Base-by-base conservation (phyloP, 441 rosid genomes). In the Brassica hybrid region DNA sequence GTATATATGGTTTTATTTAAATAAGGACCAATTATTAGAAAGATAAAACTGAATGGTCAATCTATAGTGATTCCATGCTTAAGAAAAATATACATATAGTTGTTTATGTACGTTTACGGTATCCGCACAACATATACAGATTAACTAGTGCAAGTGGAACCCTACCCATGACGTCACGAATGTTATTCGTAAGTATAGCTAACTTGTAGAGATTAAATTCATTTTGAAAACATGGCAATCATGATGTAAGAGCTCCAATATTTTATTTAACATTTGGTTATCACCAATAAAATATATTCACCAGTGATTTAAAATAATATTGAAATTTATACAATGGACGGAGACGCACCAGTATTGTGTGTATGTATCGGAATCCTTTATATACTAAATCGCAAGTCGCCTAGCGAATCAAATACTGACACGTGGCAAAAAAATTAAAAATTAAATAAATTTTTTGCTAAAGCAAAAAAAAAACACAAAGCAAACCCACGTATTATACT, bases 191-290 rank as follows among this genome's bases (percentile, higher is more conserved):
- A 52, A 56, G 74, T 73, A 30, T 30, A 18, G 75, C 21, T 52
- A 52, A 6, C 82, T 79, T 79, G 82, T 63, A 68, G 56, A 62
- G 27, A 61, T 54, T 62, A 74, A 79, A 68, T 54, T 73, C 78
- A 68, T 69, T 50, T 60, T 23, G 5, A 23, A 65, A 2, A 56
- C 0, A 6, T 4, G n/a, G 11, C 73, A 68, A 61, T 36, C 27
- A 62, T 34, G 56, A 72, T 14, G 57, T 61, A 30, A 43, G 13
- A 34, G 50, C 4, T 34, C 17, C 14, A 30, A 45, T 77, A 32
- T 12, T 45, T 67, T 48, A 60, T 21, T 19, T 4, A 59, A 50
- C 13, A 1, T 30, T 19, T 65, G 52, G 2, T 45, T 12, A 12
- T 27, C 34, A 57, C 3, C 6, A 25, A 52, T 52, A 32, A 32